These are phyloP conservation scores for Fraxinus dipetala DNA, from an alignment of 305 asterid genomes.

Conservation along the genomic window DNA sequence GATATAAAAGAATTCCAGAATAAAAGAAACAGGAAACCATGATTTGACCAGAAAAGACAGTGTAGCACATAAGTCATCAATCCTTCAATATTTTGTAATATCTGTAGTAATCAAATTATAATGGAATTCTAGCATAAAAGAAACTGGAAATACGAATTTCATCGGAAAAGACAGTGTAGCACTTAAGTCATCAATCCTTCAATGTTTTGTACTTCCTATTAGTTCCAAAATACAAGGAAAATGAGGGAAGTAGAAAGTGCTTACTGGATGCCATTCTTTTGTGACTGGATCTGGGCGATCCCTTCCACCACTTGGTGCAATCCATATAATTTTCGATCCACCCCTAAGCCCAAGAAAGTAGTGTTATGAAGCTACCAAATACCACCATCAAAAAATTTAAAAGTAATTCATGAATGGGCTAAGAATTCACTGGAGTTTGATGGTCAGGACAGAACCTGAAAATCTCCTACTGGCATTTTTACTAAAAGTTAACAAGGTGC, in stretches of 20 bases:
- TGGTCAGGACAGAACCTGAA: constrained; percentile 5
- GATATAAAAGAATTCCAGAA: not conserved
- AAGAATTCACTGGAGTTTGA: not conserved
- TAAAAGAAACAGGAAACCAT: constrained; percentile 15
- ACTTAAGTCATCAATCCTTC: not conserved
- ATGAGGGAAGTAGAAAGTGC: constrained; percentile 29
- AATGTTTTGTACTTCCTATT: not conserved
- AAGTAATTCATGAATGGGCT: not conserved
- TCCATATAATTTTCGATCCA: constrained; percentile 93
- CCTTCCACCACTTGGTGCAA: constrained; percentile 99
- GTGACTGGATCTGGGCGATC: constrained; percentile 90
- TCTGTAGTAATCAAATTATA: not conserved
- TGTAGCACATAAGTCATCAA: not conserved
- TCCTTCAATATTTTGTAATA: not conserved
- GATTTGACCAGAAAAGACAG: constrained; percentile 1
- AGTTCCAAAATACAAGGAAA: constrained; percentile 16
- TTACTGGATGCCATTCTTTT: constrained; percentile 83
- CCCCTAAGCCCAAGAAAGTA: constrained; percentile 50
- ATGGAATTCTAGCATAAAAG: not conserved
- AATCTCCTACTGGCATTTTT: not conserved
- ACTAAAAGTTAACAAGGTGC: not conserved
- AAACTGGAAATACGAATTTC: not conserved
- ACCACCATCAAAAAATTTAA: not conserved
- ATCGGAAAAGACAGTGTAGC: not conserved
- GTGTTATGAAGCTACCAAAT: constrained; percentile 19